Evolutionary conservation across 2,329 filamentous ascomycete genomes (phyloP).

Genomic region (Pseudogymnoascus sp.): DNA sequence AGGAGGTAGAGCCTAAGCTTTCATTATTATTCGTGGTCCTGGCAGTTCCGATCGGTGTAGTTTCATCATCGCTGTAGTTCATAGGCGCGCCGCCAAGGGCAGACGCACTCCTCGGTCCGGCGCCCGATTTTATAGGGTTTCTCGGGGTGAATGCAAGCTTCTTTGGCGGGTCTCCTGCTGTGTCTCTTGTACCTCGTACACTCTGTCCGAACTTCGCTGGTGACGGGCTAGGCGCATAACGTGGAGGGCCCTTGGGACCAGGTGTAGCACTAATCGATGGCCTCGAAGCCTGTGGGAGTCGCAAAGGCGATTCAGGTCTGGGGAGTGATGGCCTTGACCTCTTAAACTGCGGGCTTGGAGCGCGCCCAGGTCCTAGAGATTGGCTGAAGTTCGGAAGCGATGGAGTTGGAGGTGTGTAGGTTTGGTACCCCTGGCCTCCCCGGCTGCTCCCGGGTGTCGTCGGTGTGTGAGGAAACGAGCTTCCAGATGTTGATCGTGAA

Average conservation of each 20-base stretch:
- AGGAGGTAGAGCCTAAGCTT: constrained; percentile 46
- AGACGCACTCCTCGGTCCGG: constrained; percentile 51
- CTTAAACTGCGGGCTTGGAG: constrained; percentile 64
- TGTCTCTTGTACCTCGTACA: constrained; percentile 43
- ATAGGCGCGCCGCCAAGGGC: constrained; percentile 44
- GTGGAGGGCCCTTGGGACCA: constrained; percentile 41
- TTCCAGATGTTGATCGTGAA: constrained; percentile 44
- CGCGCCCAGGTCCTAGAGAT: constrained; percentile 65
- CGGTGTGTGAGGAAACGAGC: constrained; percentile 57
- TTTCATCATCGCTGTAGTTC: constrained; percentile 47
- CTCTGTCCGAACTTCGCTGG: constrained; percentile 57
- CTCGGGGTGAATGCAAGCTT: constrained; percentile 33
- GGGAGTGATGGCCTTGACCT: constrained; percentile 69
- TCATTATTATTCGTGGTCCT: constrained; percentile 46
- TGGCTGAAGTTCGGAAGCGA: constrained; percentile 76
- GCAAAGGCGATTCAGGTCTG: constrained; percentile 78
- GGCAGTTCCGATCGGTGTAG: constrained; percentile 43
- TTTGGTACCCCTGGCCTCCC: constrained; percentile 40
- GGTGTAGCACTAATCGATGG: constrained; percentile 49
- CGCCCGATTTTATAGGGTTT: constrained; percentile 40
- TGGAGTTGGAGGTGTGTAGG: constrained; percentile 56
- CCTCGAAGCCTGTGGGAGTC: constrained; percentile 55
- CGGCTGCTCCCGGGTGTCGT: constrained; percentile 53
- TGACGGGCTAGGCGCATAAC: constrained; percentile 53
- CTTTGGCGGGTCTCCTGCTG: constrained; percentile 55